A percentile compares a stretch with the other conserved stretches of the same genome.
phyloP scores from a whole-genome alignment of 495 filamentous ascomycete genomes.

The Neurospora tetraspora region DNA sequence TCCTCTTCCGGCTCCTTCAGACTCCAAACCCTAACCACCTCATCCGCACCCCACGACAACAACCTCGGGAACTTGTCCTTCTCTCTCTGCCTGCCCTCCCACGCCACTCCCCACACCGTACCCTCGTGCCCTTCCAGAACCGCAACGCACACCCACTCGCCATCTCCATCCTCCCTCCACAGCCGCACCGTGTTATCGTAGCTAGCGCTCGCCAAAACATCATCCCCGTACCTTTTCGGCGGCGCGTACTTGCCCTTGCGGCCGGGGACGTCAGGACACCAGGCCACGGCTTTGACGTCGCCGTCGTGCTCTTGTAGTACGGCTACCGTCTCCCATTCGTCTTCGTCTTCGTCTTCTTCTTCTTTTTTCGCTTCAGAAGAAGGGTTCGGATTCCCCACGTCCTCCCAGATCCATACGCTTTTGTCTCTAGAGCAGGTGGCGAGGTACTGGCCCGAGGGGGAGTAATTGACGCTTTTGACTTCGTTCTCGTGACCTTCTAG shows the following conservation, averaged over 20 bases:
- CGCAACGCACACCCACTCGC: conserved; percentile 87
- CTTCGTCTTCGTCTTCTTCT: conserved; percentile 44
- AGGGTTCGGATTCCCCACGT: conserved; percentile 40
- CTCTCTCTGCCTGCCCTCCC: conserved; percentile 47
- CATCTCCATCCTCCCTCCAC: conserved; percentile 79
- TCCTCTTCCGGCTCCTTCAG: conserved; percentile 46
- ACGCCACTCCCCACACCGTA: conserved; percentile 85
- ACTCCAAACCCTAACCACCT: conserved; percentile 67
- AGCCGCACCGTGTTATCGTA: conserved; percentile 89
- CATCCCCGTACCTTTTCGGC: conserved; percentile 27
- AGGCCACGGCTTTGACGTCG: conserved; percentile 87
- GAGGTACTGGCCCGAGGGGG: conserved; percentile 65
- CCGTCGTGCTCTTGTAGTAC: conserved; percentile 89
- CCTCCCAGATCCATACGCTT: conserved; percentile 98
- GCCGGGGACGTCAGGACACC: conserved; percentile 55
- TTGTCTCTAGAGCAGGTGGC: conserved; percentile 90
- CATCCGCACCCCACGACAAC: conserved; percentile 70
- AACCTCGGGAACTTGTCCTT: conserved; percentile 48
- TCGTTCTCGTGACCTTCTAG: conserved; percentile 92
- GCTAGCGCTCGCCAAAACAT: conserved; percentile 72
- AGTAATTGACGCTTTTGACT: conserved; percentile 79
- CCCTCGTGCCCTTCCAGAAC: conserved; percentile 62
- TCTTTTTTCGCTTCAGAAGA: conserved; percentile 32
- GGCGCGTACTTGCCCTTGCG: conserved; percentile 31
- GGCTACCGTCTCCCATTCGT: conserved; percentile 92